Evolutionary conservation across 2,329 filamentous ascomycete species (phyloP), one percentile per base, ranked within the genome.

Genomic region (Ophiostoma tasmaniense): DNA sequence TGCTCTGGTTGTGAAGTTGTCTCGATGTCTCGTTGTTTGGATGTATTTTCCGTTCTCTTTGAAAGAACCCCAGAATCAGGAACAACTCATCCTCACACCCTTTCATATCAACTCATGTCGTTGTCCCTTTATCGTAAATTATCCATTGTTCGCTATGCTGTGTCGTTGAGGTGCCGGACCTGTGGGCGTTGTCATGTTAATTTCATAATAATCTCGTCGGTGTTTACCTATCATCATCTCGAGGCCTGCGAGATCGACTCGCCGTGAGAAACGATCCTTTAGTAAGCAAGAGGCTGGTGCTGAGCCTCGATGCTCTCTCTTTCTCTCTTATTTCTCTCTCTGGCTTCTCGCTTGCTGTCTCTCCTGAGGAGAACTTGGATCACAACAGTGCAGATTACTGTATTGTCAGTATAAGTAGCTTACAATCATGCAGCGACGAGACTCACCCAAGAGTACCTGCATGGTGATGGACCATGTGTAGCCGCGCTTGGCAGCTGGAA

Each of bases 381-480:
- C 17, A 71, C 30, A 33, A 67, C 72, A 45, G 76, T 77, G 65
- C 74, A 72, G n/a, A 71, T 4, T 25, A 77, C 75, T 62, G 4
- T 37, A 13, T 20, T n/a, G 30, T 62, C 37, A 62, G 59, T 17
- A 35, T 37, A n/a, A n/a, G n/a, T n/a, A n/a, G 50, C 50, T 39
- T 8, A 14, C n/a, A 30, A 35, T 11, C 2, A 17, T 30, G 17
- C 30, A 37, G 14, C 1, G 14, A 61, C 4, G 3, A 17, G 14
- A n/a, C 59, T n/a, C 13, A 62, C 59, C 7, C 1, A 78, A 72
- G 2, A 79, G 70, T 7, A 76, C 52, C 64, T 78, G 75, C 4
- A 80, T 69, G 0, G 78, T 71, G 22, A 79, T 77, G 0, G 74
- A 76, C 75, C 76, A 80, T 0, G 75, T 71, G 67, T 80, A 80